Conservation (phyloP, 192 early-diverging fungal genomes). For the Linnemannia schmuckeri region DNA sequence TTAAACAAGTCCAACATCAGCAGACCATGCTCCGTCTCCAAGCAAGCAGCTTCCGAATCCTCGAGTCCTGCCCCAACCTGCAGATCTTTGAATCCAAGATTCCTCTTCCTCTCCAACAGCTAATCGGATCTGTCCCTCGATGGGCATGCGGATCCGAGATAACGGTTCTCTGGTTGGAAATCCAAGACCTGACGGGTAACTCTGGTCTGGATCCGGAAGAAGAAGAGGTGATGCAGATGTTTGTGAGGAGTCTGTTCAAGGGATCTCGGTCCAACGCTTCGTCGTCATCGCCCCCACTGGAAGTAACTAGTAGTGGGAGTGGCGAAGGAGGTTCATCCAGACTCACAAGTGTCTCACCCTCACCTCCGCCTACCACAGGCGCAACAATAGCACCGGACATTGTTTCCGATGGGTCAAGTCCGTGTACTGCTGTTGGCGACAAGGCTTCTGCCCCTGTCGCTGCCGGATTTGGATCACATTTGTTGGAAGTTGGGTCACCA, state of each 20-base stretch:
- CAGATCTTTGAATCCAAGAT: conserved; percentile 23
- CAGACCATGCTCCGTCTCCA: conserved; percentile 8
- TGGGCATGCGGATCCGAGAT: conserved; percentile 24
- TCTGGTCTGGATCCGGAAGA: conserved; percentile 33
- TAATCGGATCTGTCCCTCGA: conserved; percentile 22
- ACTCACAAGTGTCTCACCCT: not conserved
- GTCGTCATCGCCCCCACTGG: not conserved
- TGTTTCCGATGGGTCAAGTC: not conserved
- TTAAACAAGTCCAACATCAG: conserved; percentile 3
- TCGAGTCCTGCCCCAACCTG: conserved; percentile 19
- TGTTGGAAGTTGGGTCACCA: not conserved
- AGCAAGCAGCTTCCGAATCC: conserved; percentile 9
- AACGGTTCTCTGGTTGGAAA: conserved; percentile 17
- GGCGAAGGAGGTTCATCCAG: not conserved
- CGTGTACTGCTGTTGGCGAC: not conserved
- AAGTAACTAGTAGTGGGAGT: not conserved
- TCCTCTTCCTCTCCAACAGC: conserved; percentile 16
- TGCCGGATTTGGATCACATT: not conserved
- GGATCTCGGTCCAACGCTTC: not conserved
- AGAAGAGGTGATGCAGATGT: conserved; percentile 46
- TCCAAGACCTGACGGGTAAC: conserved; percentile 26
- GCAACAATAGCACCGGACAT: not conserved
- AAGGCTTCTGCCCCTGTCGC: not conserved
- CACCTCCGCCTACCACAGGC: not conserved
- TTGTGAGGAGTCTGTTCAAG: conserved; percentile 38